phyloP scores from a whole-genome alignment of 306 rosid genomes.

The Trifolium pratense region DNA sequence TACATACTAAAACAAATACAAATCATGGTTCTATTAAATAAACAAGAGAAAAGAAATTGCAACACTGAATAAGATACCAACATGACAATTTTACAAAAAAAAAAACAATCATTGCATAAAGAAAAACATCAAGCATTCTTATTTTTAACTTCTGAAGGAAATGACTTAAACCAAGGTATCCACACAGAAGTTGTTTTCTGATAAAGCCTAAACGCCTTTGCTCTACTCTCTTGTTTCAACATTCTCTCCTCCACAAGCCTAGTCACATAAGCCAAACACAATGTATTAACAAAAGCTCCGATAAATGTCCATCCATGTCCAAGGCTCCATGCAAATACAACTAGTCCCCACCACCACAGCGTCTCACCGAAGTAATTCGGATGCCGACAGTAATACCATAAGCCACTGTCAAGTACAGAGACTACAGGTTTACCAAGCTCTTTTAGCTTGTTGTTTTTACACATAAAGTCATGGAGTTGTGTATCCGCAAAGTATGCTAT shows the following conservation, averaged over 20 bases:
- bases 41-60: conserved; percentile 37
- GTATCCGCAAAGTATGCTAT: conserved; percentile 87
- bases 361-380: conserved; percentile 94
- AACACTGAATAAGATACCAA: conserved; percentile 19
- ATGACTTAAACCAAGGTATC: conserved; percentile 85
- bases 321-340: conserved; percentile 70
- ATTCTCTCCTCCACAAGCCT: conserved; percentile 81
- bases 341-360: conserved; percentile 97
- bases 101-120: conserved; percentile 29
- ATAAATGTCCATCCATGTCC: conserved; percentile 73
- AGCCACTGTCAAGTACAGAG: conserved; percentile 67
- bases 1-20: conserved; percentile 36
- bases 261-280: conserved; percentile 89
- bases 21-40: conserved; percentile 42
- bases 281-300: conserved; percentile 68
- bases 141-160: conserved; percentile 51
- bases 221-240: conserved; percentile 74
- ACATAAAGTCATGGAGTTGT: conserved; percentile 71
- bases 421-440: conserved; percentile 57
- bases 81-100: conserved; percentile 41
- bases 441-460: conserved; percentile 62
- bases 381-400: conserved; percentile 82
- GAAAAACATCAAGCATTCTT: conserved; percentile 60
- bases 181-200: conserved; percentile 91
- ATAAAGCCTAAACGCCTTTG: conserved; percentile 71